Conservation (phyloP, 208 protist species). For the Lotmaria passim region DNA sequence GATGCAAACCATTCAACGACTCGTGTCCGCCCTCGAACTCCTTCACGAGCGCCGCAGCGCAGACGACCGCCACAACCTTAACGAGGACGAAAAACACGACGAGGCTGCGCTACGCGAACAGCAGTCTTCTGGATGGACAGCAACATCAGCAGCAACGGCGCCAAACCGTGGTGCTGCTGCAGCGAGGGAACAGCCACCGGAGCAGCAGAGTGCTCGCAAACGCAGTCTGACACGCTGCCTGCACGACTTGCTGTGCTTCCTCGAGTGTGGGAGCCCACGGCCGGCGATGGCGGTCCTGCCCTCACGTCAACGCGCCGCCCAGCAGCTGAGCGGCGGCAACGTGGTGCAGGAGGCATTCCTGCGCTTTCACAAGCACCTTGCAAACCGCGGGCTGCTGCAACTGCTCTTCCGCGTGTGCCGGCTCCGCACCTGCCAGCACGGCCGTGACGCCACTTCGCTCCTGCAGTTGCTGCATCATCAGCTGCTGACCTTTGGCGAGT, state of each 20-base stretch:
- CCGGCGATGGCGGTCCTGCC: conserved; percentile 20
- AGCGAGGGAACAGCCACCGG: not conserved
- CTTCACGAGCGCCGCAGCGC: not conserved
- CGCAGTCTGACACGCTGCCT: conserved; percentile 29
- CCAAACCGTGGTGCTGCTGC: no score
- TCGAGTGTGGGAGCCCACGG: conserved; percentile 32
- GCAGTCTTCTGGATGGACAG: no score
- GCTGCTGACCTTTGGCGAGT: conserved; percentile 43
- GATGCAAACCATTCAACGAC: conserved; percentile 21
- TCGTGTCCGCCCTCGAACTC: conserved; percentile 26
- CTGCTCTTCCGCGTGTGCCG: conserved; percentile 55
- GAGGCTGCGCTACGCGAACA: no score
- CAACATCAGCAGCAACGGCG: no score
- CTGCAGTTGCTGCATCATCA: conserved; percentile 66
- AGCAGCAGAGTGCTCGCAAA: not conserved
- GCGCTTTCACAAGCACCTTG: conserved; percentile 56
- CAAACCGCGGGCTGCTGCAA: conserved; percentile 45
- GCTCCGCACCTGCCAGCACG: conserved; percentile 50
- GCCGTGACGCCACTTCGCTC: conserved; percentile 65
- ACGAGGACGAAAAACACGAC: no score
- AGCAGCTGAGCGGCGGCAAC: conserved; percentile 12
- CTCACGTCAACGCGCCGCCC: conserved; percentile 25
- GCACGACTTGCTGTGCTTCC: conserved; percentile 35
- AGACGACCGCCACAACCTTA: not conserved
- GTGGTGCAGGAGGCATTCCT: conserved; percentile 19